Percentiles rank a stretch among this genome's conserved stretches.
Evolutionary conservation across 768 basidiomycete species (phyloP).

Genomic region (Tylopilus rubrobrunneus): DNA sequence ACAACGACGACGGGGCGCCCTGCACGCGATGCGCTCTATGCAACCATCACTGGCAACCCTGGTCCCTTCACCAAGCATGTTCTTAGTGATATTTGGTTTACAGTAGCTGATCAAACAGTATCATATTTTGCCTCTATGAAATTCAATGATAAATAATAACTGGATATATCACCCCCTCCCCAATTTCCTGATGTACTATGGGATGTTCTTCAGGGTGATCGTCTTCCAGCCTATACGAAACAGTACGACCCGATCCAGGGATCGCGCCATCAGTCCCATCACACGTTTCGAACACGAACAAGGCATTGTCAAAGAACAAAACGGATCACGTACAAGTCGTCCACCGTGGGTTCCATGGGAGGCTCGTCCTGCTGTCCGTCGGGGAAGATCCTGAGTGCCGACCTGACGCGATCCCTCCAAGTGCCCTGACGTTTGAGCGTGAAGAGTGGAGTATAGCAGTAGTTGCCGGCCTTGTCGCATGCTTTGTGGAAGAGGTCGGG

Average conservation of each 20-base stretch:
- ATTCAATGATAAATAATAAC: too few relatives aligned
- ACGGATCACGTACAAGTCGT: conserved; percentile 12
- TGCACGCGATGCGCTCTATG: too few relatives aligned
- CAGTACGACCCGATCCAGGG: background rate
- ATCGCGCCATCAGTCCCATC: background rate
- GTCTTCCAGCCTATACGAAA: conserved; percentile 27
- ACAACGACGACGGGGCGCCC: too few relatives aligned
- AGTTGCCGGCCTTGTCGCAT: conserved; percentile 16
- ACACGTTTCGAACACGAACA: too few relatives aligned
- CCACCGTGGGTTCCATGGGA: background rate
- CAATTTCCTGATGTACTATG: too few relatives aligned
- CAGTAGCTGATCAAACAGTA: too few relatives aligned
- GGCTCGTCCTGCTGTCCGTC: background rate
- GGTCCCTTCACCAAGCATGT: too few relatives aligned
- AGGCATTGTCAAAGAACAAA: too few relatives aligned
- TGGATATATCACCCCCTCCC: too few relatives aligned
- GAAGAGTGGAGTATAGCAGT: conserved; percentile 29
- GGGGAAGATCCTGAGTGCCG: background rate
- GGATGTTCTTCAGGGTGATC: conserved; percentile 25
- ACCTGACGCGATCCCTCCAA: background rate
- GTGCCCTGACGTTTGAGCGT: conserved; percentile 13
- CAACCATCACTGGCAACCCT: too few relatives aligned
- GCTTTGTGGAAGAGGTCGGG: conserved; percentile 24
- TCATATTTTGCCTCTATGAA: too few relatives aligned
- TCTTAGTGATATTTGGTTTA: too few relatives aligned